These are phyloP conservation scores for Umbilicaria muhlenbergii DNA, from an alignment of 495 filamentous ascomycete species.

Conservation along the genomic window DNA sequence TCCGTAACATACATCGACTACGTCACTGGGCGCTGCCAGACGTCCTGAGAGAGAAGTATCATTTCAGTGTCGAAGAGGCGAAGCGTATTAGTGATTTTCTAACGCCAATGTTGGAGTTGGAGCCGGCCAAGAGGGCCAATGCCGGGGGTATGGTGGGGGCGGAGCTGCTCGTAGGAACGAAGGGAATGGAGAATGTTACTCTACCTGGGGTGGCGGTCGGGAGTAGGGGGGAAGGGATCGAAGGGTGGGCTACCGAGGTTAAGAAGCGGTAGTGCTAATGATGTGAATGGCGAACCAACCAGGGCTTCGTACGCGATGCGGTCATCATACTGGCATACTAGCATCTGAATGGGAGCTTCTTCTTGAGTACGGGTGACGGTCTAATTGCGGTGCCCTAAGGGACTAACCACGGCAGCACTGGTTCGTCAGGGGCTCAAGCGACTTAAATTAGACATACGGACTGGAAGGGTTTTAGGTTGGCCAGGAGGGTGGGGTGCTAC, in stretches of 20 bases:
- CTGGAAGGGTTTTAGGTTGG: too few relatives aligned
- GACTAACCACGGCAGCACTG: too few relatives aligned
- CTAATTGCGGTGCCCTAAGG: too few relatives aligned
- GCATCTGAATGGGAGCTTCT: neutral
- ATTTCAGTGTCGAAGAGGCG: constrained; percentile 66
- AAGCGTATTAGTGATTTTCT: constrained; percentile 74
- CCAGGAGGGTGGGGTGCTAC: too few relatives aligned
- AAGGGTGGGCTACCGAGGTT: constrained; percentile 84
- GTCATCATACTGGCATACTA: too few relatives aligned
- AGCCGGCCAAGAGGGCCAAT: constrained; percentile 78
- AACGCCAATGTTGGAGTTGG: constrained; percentile 78
- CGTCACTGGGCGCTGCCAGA: constrained; percentile 94
- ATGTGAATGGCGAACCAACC: neutral
- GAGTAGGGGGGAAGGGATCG: constrained; percentile 81
- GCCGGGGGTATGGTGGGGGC: constrained; percentile 88
- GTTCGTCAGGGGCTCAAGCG: too few relatives aligned
- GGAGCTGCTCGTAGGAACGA: constrained; percentile 62
- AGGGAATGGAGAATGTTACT: constrained; percentile 70
- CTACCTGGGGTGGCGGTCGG: constrained; percentile 58
- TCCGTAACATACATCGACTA: constrained; percentile 92
- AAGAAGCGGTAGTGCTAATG: constrained; percentile 51
- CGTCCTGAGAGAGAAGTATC: constrained; percentile 92
- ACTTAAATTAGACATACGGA: too few relatives aligned
- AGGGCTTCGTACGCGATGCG: too few relatives aligned
- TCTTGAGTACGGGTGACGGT: neutral